A percentile compares a stretch with the other conserved stretches of the same genome.
phyloP scores from a whole-genome alignment of 331 rosid genomes.

The Erythrophleum ivorense region DNA sequence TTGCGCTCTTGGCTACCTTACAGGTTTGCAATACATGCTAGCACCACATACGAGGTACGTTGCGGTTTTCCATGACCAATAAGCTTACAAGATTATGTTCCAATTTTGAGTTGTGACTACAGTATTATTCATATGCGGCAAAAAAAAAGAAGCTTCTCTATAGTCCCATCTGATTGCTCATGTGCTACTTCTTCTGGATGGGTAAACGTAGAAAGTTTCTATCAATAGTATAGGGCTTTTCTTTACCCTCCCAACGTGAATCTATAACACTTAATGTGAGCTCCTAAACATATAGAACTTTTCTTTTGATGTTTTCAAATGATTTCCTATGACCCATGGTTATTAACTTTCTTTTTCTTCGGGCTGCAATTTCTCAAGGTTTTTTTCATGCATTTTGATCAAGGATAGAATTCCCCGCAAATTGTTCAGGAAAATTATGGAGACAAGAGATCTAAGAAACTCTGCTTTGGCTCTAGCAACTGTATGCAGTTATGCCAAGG shows the following conservation, averaged over 20 bases:
- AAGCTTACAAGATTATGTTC: not conserved
- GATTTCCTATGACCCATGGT: too few relatives aligned
- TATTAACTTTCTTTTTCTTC: too few relatives aligned
- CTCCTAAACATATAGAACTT: too few relatives aligned
- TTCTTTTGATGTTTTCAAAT: too few relatives aligned
- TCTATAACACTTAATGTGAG: too few relatives aligned
- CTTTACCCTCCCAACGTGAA: not conserved
- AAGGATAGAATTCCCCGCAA: slow-evolving; percentile 3
- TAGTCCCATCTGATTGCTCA: not conserved
- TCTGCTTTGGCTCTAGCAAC: not conserved
- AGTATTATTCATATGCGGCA: not conserved
- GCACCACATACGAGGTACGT: not conserved
- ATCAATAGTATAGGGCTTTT: not conserved
- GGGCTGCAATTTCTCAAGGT: not conserved
- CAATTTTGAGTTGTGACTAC: not conserved
- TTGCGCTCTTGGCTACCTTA: not conserved
- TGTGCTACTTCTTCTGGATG: not conserved
- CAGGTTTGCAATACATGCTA: not conserved
- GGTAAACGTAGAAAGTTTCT: not conserved
- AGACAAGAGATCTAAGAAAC: not conserved
- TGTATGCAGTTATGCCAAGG: slow-evolving; percentile 14
- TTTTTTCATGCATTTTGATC: not conserved
- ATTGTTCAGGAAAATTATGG: not conserved
- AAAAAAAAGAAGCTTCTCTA: slow-evolving; percentile 7
- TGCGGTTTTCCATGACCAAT: not conserved